Conservation (phyloP, 106 monocot genomes). For the Vanilla planifolia region DNA sequence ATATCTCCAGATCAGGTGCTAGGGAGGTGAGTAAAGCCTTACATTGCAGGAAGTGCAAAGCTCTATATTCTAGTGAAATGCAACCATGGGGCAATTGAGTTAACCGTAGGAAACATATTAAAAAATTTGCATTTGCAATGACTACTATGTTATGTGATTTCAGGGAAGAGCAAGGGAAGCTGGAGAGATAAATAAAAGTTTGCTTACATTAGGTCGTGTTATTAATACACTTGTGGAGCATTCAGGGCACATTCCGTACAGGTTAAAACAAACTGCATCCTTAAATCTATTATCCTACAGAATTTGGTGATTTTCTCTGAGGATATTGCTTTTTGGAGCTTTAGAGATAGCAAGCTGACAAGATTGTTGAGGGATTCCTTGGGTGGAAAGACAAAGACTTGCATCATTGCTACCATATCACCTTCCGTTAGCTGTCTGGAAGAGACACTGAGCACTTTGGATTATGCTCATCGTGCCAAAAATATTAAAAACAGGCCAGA, state of each 20-base stretch:
- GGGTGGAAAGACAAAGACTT: slow-evolving; percentile 99
- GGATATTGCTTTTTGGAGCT: neutral
- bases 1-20: slow-evolving; percentile 95
- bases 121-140: neutral
- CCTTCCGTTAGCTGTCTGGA: slow-evolving; percentile 91
- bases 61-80: neutral
- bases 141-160: slow-evolving; percentile 11
- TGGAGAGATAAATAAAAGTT: slow-evolving; percentile 98
- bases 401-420: slow-evolving; percentile 95
- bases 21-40: slow-evolving; percentile 64
- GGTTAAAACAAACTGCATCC: slow-evolving; percentile 21
- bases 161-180: slow-evolving; percentile 99
- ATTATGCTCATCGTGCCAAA: slow-evolving; percentile 98
- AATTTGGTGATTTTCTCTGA: slow-evolving; percentile 6
- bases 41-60: neutral
- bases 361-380: slow-evolving; percentile 93
- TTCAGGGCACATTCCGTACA: slow-evolving; percentile 95
- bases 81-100: neutral
- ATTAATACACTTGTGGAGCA: slow-evolving; percentile 97
- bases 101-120: neutral
- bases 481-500: slow-evolving; percentile 98
- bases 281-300: slow-evolving; percentile 5
- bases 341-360: slow-evolving; percentile 97
- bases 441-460: slow-evolving; percentile 94
- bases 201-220: slow-evolving; percentile 94